Evolutionary conservation across 371 early-diverging fungal genomes (phyloP).

Genomic region (Rhizomucor pusillus): DNA sequence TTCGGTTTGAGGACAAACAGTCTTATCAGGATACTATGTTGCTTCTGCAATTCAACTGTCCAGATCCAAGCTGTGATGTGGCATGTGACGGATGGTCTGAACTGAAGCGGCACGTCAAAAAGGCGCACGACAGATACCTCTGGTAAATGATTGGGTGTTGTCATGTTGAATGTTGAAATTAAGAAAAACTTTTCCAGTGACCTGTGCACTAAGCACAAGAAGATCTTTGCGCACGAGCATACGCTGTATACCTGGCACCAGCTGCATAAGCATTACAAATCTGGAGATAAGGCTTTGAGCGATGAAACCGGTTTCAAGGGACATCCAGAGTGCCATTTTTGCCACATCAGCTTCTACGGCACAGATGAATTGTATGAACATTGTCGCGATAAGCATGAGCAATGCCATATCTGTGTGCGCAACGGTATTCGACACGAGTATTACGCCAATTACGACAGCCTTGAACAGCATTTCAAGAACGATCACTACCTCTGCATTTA

Average conservation of each 20-base stretch:
- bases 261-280: constrained; percentile 68
- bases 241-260: constrained; percentile 68
- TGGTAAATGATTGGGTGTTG: constrained; percentile 56
- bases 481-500: constrained; percentile 86
- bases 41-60: constrained; percentile 83
- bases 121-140: constrained; percentile 68
- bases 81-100: constrained; percentile 74
- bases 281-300: constrained; percentile 57
- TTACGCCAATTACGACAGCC: constrained; percentile 74
- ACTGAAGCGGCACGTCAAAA: constrained; percentile 77
- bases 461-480: constrained; percentile 80
- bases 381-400: constrained; percentile 92
- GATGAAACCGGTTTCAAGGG: constrained; percentile 86
- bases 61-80: constrained; percentile 71
- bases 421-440: constrained; percentile 80
- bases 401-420: constrained; percentile 86
- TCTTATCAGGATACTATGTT: constrained; percentile 72
- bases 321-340: constrained; percentile 92
- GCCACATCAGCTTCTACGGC: constrained; percentile 77
- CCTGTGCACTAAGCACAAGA: constrained; percentile 84
- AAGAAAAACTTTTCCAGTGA: constrained; percentile 50
- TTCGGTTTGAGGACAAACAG: constrained; percentile 74
- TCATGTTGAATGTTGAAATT: neutral
- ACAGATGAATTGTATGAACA: constrained; percentile 91
- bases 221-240: constrained; percentile 90